Evolutionary conservation across 202 grass and related monocot species (phyloP), one percentile per base, ranked within the genome.

Genomic region (Alloteropsis angusta): DNA sequence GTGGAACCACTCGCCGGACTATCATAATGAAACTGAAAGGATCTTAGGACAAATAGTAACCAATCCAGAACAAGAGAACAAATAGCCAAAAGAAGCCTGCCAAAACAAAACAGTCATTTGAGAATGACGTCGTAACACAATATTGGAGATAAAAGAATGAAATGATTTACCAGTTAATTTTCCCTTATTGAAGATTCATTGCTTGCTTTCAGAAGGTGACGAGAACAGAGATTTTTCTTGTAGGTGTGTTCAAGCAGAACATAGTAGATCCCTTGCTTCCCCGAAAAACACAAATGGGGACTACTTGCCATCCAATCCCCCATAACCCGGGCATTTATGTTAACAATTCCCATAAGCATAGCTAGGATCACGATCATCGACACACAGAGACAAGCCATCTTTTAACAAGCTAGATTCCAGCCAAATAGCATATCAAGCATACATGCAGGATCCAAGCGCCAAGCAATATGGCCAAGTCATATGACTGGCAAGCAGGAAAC

Each of bases 71-170:
- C 65, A 89, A 82, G 57, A 68, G 47, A 89, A 82, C 60, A 82
- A 82, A 46, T 9, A 89, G 77, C 78, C 35, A 22, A 66, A 84
- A 68, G 23, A 60, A 61, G 78, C 87, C 87, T 85, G 87, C 87
- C 87, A 89, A 89, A 89, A 89, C 72, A 89, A 45, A 78, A 72
- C 12, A 49, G 68, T 68, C 78, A 85, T 72, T 88, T 85, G 67
- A 88, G 77, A 66, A 85, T 88, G 77, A 58, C 56, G 4, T 46
- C 8, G 18, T 46, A 78, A 74, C 23, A 73, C 65, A 82, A 78
- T 77, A 68, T 44, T 57, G 5, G 61, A 68, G 45, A 44, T 68
- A 30, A 55, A 30, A 74, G 35, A 58, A 19, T 60, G 9, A 68
- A 60, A 58, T 14, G 19, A 78, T 78, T 89, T 89, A 89, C 87